These are phyloP conservation scores for Trichaptum fuscoviolaceum DNA, from an alignment of 768 basidiomycete species.

Conservation along the genomic window DNA sequence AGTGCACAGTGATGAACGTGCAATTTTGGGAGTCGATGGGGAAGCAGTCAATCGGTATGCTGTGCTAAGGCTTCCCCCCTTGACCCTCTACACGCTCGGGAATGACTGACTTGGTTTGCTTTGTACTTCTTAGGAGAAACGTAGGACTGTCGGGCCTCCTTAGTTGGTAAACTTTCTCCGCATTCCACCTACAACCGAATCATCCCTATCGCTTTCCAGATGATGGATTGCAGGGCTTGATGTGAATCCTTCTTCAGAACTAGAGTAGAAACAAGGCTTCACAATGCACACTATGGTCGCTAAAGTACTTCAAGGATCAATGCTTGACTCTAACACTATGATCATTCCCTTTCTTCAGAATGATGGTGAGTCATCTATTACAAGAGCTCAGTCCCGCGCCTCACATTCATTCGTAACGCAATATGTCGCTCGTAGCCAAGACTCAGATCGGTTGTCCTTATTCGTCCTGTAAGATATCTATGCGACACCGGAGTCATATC, in stretches of 20 bases:
- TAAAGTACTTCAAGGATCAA: not conserved
- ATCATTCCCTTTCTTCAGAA: not conserved
- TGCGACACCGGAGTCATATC: not conserved
- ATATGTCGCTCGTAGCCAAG: not conserved
- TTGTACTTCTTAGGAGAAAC: not conserved
- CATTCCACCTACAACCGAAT: not conserved
- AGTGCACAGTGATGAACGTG: not conserved
- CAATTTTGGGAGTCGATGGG: not conserved
- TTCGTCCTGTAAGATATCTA: not conserved
- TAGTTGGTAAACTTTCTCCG: not conserved
- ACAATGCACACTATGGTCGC: not conserved
- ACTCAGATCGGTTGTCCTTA: not conserved
- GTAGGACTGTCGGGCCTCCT: too few relatives aligned
- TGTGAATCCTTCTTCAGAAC: not conserved
- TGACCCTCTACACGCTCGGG: not conserved
- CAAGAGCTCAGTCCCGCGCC: not conserved
- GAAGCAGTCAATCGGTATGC: not conserved
- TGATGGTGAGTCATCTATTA: not conserved
- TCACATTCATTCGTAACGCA: not conserved
- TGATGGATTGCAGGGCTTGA: not conserved
- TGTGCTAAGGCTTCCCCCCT: not conserved
- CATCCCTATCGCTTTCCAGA: not conserved
- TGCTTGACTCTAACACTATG: not conserved
- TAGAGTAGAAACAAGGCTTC: not conserved
- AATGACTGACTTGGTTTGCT: not conserved